These are phyloP conservation scores for Reutealis trisperma DNA, from an alignment of 345 rosid species.

Conservation along the genomic window DNA sequence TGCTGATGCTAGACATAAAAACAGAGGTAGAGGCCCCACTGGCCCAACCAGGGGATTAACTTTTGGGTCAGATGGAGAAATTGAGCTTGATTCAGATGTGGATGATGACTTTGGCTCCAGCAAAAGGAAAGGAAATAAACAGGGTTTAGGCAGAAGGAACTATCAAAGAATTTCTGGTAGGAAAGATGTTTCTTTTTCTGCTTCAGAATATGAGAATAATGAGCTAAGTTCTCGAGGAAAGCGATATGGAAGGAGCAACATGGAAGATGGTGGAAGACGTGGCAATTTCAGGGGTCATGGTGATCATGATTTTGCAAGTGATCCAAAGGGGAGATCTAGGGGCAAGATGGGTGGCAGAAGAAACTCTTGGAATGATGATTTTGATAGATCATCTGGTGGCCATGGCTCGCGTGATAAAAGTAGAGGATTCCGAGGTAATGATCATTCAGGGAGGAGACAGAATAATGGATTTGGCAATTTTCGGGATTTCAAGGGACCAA, in stretches of 20 bases:
- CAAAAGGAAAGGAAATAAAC: constrained; percentile 29
- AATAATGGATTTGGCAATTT: constrained; percentile 19
- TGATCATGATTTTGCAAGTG: constrained; percentile 27
- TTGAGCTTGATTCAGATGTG: constrained; percentile 54
- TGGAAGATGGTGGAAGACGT: constrained; percentile 30
- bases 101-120: constrained; percentile 38
- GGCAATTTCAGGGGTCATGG: constrained; percentile 30
- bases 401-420: constrained; percentile 26
- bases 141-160: constrained; percentile 31
- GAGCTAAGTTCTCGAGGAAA: constrained; percentile 28
- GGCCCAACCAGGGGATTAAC: constrained; percentile 46
- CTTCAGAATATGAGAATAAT: constrained; percentile 44
- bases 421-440: constrained; percentile 29
- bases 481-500: constrained; percentile 19
- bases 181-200: constrained; percentile 31
- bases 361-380: constrained; percentile 23
- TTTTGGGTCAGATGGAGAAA: constrained; percentile 74
- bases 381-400: constrained; percentile 26
- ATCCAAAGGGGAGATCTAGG: constrained; percentile 20
- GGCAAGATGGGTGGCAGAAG: constrained; percentile 42
- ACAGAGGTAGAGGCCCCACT: constrained; percentile 34
- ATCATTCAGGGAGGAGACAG: constrained; percentile 16
- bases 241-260: constrained; percentile 31
- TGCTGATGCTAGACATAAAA: constrained; percentile 42
- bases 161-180: constrained; percentile 38